These are phyloP conservation scores for Paracoccidioides brasiliensis DNA, from an alignment of 2,329 filamentous ascomycete genomes.

Conservation along the genomic window DNA sequence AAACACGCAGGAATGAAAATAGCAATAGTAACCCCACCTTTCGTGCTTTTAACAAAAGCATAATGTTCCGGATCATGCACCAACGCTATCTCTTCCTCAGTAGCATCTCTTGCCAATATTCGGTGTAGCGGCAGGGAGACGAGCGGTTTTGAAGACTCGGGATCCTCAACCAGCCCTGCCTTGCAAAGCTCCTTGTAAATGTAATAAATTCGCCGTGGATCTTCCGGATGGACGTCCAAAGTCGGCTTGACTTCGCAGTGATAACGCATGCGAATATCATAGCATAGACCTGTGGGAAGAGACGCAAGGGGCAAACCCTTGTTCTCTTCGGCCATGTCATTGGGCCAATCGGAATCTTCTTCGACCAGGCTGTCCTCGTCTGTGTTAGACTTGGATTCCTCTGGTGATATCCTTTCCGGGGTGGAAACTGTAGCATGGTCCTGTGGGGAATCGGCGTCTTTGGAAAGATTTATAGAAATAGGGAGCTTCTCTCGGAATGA, in stretches of 20 bases:
- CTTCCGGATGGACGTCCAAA: conserved; percentile 76
- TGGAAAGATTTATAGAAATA: conserved; percentile 8
- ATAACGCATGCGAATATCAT: conserved; percentile 90
- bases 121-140: conserved; percentile 46
- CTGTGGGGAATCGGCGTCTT: conserved; percentile 8
- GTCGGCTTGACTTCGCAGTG: conserved; percentile 68
- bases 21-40: conserved; percentile 19
- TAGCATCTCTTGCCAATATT: conserved; percentile 67
- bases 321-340: conserved; percentile 23
- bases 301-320: conserved; percentile 34
- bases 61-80: conserved; percentile 70
- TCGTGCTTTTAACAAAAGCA: conserved; percentile 56
- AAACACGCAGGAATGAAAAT: neutral
- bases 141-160: conserved; percentile 38
- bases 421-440: conserved; percentile 2
- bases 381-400: neutral
- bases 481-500: conserved; percentile 13
- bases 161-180: conserved; percentile 60
- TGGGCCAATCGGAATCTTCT: conserved; percentile 30
- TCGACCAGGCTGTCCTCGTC: conserved; percentile 25
- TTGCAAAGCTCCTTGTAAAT: conserved; percentile 84
- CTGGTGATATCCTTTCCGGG: neutral
- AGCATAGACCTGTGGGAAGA: conserved; percentile 65
- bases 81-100: conserved; percentile 62
- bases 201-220: conserved; percentile 79